A percentile compares a stretch with the other conserved stretches of the same genome.
Evolutionary conservation across 768 basidiomycete genomes (phyloP).

Genomic region (Amanita muscaria): DNA sequence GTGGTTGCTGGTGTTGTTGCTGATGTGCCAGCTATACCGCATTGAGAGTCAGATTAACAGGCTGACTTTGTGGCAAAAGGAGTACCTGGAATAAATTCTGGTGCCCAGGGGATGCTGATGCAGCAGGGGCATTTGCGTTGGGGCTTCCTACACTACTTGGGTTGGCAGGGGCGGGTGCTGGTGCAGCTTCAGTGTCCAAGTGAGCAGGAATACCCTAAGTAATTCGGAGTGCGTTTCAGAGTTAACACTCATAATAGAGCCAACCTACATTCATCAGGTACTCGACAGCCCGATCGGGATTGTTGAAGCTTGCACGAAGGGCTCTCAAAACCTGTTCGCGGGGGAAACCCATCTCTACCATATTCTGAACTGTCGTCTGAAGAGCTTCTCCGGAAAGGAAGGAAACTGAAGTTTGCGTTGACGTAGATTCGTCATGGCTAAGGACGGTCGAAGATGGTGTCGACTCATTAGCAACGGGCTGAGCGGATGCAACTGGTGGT

Average conservation of each 20-base stretch:
- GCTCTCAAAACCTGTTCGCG: conserved; percentile 79
- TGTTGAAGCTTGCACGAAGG: conserved; percentile 90
- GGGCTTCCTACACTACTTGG: conserved; percentile 17
- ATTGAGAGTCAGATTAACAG: background rate
- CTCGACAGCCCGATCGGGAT: conserved; percentile 97
- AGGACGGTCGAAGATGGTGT: conserved; percentile 21
- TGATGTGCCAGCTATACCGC: conserved; percentile 59
- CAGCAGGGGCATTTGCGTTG: background rate
- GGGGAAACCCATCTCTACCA: conserved; percentile 92
- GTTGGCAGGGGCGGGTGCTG: conserved; percentile 13
- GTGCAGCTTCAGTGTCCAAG: conserved; percentile 42
- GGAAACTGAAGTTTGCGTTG: conserved; percentile 28
- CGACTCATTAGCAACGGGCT: background rate
- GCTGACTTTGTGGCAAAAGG: background rate
- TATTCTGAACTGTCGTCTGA: conserved; percentile 69
- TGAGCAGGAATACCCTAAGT: conserved; percentile 73
- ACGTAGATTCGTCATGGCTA: conserved; percentile 25
- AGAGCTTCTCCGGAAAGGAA: conserved; percentile 75
- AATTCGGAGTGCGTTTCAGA: conserved; percentile 9
- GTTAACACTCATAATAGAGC: conserved; percentile 5
- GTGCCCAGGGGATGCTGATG: conserved; percentile 31
- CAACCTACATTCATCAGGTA: conserved; percentile 82
- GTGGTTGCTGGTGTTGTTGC: conserved; percentile 40
- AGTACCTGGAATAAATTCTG: conserved; percentile 89
- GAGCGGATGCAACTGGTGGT: background rate